Conservation (phyloP, 2,329 filamentous ascomycete genomes). For the Colletotrichum lini region DNA sequence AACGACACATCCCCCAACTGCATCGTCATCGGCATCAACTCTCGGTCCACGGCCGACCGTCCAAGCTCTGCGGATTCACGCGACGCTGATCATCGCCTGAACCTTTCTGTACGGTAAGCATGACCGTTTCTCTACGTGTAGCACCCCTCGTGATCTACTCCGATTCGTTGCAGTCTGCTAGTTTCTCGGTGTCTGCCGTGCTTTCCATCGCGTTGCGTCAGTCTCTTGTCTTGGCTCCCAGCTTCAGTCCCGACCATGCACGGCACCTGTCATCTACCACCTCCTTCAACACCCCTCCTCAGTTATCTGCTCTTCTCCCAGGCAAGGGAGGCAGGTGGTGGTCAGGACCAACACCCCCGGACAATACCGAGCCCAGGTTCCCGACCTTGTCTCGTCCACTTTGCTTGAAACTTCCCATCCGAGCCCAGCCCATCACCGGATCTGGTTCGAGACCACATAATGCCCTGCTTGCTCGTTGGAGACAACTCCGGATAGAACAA, state of each 20-base stretch:
- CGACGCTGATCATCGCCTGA: constrained; percentile 15
- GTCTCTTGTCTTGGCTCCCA: not conserved
- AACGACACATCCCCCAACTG: not conserved
- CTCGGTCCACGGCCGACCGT: not conserved
- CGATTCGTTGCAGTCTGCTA: constrained; percentile 15
- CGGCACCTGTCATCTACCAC: constrained; percentile 11
- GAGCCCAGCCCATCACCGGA: constrained; percentile 8
- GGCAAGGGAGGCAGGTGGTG: constrained; percentile 5
- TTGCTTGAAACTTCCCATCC: constrained; percentile 8
- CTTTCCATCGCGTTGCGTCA: not conserved
- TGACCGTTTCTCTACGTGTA: constrained; percentile 4
- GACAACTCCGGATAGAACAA: constrained; percentile 16
- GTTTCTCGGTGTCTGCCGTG: not conserved
- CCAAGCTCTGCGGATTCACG: not conserved
- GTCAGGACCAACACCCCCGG: constrained; percentile 11
- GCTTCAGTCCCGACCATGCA: constrained; percentile 5
- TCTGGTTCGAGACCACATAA: constrained; percentile 13
- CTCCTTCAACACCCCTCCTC: constrained; percentile 14
- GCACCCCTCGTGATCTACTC: constrained; percentile 26
- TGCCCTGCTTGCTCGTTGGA: constrained; percentile 15
- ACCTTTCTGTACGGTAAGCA: constrained; percentile 30
- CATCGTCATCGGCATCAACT: constrained; percentile 16
- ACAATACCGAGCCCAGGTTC: constrained; percentile 7
- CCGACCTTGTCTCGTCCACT: constrained; percentile 10
- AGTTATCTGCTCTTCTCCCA: constrained; percentile 1